These are phyloP conservation scores for Pythium chondricola DNA, from an alignment of 352 stramenopile species.

Conservation along the genomic window DNA sequence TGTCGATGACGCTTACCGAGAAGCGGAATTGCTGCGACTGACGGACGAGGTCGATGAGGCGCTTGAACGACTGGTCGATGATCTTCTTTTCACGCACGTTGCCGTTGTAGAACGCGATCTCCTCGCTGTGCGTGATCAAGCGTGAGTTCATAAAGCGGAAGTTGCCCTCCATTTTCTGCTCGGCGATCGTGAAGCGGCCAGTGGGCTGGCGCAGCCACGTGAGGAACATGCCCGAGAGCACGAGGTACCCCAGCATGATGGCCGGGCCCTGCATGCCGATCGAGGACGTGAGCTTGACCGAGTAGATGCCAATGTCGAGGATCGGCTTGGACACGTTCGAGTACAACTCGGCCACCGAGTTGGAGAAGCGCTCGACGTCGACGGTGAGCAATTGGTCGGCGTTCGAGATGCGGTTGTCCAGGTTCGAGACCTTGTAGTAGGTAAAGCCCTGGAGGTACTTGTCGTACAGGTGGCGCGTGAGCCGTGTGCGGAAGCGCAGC, in stretches of 20 bases:
- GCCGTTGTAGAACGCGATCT: slow-evolving; percentile 90
- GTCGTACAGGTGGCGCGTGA: slow-evolving; percentile 76
- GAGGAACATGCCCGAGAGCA: slow-evolving; percentile 39
- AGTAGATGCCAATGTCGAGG: slow-evolving; percentile 80
- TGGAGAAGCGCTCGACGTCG: slow-evolving; percentile 80
- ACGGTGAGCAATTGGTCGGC: slow-evolving; percentile 83
- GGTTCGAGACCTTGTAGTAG: slow-evolving; percentile 89
- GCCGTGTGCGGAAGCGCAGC: slow-evolving; percentile 74
- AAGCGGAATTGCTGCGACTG: slow-evolving; percentile 84
- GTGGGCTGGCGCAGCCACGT: slow-evolving; percentile 51
- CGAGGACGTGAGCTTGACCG: slow-evolving; percentile 49
- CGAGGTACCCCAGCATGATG: slow-evolving; percentile 54
- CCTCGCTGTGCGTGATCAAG: slow-evolving; percentile 85
- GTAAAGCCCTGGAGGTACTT: slow-evolving; percentile 86
- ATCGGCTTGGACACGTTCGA: slow-evolving; percentile 84
- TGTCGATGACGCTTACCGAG: slow-evolving; percentile 76
- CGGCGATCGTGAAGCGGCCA: slow-evolving; percentile 72
- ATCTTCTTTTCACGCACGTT: slow-evolving; percentile 81
- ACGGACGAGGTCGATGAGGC: slow-evolving; percentile 57
- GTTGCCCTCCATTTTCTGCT: slow-evolving; percentile 78
- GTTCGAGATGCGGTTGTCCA: slow-evolving; percentile 86
- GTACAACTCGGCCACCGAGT: slow-evolving; percentile 84
- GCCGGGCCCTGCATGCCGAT: slow-evolving; percentile 71
- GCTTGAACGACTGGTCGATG: slow-evolving; percentile 60
- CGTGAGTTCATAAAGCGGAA: slow-evolving; percentile 87